These are phyloP conservation scores for Quercus agrifolia DNA, from an alignment of 306 rosid species.

Conservation along the genomic window DNA sequence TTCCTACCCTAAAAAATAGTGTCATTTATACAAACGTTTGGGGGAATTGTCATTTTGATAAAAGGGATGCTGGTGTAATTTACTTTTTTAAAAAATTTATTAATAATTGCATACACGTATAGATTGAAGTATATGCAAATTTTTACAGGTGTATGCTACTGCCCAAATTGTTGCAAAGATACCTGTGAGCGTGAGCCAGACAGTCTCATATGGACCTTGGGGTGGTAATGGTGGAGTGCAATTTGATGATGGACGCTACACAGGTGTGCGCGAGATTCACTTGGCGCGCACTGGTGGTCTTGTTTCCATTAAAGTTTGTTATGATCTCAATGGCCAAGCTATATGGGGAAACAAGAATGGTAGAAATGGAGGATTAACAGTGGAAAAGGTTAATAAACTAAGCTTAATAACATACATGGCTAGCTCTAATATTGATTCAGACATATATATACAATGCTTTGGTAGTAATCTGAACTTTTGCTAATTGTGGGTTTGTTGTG, in stretches of 20 bases:
- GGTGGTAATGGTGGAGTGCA: constrained; percentile 66
- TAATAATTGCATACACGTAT: too few species aligned
- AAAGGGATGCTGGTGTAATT: too few species aligned
- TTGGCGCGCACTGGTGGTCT: constrained; percentile 64
- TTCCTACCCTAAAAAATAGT: too few species aligned
- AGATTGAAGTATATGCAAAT: too few species aligned
- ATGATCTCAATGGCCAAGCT: constrained; percentile 60
- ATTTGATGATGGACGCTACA: constrained; percentile 68
- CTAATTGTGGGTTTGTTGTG: background rate
- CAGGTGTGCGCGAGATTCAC: constrained; percentile 65
- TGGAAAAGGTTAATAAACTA: constrained; percentile 53
- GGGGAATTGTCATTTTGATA: too few species aligned
- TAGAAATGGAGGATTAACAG: constrained; percentile 74
- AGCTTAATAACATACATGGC: too few species aligned
- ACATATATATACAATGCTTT: too few species aligned
- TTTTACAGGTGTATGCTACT: constrained; percentile 18
- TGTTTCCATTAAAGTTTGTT: constrained; percentile 62
- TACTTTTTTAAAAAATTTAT: too few species aligned
- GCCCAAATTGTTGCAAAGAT: constrained; percentile 34
- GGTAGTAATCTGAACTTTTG: background rate
- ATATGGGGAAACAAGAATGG: constrained; percentile 68
- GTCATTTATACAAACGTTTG: too few species aligned
- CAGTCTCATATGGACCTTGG: constrained; percentile 75
- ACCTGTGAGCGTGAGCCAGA: constrained; percentile 34
- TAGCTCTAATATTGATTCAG: too few species aligned